Conservation (phyloP, 2,329 filamentous ascomycete genomes). For the Penicillium glabrum region DNA sequence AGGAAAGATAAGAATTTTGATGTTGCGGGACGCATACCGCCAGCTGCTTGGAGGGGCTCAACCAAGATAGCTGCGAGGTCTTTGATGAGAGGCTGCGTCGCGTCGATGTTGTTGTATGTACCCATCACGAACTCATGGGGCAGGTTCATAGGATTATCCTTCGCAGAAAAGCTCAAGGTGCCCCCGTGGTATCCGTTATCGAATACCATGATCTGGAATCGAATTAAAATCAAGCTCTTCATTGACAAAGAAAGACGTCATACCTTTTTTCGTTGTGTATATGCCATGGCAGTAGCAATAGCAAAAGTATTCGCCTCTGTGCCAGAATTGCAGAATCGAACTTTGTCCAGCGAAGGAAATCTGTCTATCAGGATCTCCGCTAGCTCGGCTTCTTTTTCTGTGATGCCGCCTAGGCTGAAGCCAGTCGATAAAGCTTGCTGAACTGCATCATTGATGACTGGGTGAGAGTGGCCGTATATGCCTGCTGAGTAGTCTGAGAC, state of each 20-base stretch:
- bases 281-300: constrained; percentile 52
- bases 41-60: constrained; percentile 66
- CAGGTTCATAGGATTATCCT: constrained; percentile 3
- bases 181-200: constrained; percentile 56
- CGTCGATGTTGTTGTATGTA: constrained; percentile 57
- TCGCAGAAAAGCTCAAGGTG: constrained; percentile 48
- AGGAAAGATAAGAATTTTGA: constrained; percentile 57
- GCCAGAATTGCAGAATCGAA: constrained; percentile 65
- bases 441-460: constrained; percentile 53
- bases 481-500: constrained; percentile 49
- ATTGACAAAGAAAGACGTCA: too few species aligned
- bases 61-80: constrained; percentile 60
- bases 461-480: constrained; percentile 65
- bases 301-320: constrained; percentile 66
- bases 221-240: not conserved
- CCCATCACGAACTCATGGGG: constrained; percentile 46
- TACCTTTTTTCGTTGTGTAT: constrained; percentile 30
- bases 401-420: constrained; percentile 57
- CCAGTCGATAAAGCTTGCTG: constrained; percentile 35
- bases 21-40: constrained; percentile 56
- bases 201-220: constrained; percentile 41
- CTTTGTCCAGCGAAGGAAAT: constrained; percentile 53
- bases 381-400: constrained; percentile 51
- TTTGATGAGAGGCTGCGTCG: not conserved
- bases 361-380: constrained; percentile 55